Evolutionary conservation across 2,329 filamentous ascomycete genomes (phyloP).

Genomic region (Epichloe brachyelytri): DNA sequence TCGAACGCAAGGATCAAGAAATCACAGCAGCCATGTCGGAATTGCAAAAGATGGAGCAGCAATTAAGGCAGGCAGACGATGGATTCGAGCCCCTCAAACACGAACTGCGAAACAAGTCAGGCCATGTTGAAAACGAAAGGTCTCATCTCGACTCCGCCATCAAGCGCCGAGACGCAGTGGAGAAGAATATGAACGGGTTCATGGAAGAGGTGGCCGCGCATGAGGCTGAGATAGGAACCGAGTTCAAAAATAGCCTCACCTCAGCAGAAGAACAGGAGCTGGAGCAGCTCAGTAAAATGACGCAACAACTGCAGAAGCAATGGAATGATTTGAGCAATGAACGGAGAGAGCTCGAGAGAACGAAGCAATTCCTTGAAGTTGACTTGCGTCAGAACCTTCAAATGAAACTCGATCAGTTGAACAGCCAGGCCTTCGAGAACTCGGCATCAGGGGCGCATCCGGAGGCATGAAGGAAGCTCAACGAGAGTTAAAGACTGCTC

Average conservation of each 20-base stretch:
- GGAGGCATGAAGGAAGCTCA: constrained; percentile 65
- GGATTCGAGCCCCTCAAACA: constrained; percentile 69
- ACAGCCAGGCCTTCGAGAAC: constrained; percentile 59
- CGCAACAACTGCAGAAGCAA: constrained; percentile 63
- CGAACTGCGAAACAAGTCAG: constrained; percentile 64
- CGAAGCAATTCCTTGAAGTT: constrained; percentile 73
- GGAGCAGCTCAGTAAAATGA: constrained; percentile 52
- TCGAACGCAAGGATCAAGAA: constrained; percentile 74
- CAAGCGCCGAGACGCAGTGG: constrained; percentile 52
- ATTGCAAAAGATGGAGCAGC: constrained; percentile 70
- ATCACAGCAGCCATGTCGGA: constrained; percentile 80
- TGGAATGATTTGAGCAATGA: constrained; percentile 62
- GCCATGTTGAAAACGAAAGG: constrained; percentile 58
- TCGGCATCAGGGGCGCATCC: constrained; percentile 44
- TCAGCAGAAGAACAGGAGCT: constrained; percentile 72
- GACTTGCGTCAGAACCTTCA: constrained; percentile 82
- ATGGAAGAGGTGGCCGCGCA: constrained; percentile 63
- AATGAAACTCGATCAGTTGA: constrained; percentile 76
- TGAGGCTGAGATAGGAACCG: constrained; percentile 66
- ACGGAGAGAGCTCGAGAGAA: constrained; percentile 64
- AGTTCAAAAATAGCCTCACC: constrained; percentile 85
- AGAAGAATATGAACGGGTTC: constrained; percentile 62
- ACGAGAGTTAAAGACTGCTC: constrained; percentile 67
- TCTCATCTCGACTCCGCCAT: constrained; percentile 61
- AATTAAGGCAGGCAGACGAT: constrained; percentile 62